These are phyloP conservation scores for Arabidopsis suecica DNA, from an alignment of 345 rosid genomes.

Conservation along the genomic window DNA sequence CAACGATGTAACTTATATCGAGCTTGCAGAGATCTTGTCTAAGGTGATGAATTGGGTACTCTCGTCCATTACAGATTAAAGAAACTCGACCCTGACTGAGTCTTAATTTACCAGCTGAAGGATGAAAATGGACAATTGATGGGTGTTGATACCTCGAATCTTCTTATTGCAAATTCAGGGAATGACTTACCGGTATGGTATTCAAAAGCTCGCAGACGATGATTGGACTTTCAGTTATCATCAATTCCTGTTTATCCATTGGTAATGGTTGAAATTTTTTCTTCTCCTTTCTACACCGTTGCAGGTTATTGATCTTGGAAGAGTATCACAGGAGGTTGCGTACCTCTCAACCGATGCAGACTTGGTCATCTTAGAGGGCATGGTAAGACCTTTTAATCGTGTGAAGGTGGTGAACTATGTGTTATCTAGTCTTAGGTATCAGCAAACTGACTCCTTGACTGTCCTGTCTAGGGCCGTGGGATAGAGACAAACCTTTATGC, in stretches of 20 bases:
- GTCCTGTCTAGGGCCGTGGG: slow-evolving; percentile 84
- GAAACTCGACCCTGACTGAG: slow-evolving; percentile 38
- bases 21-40: slow-evolving; percentile 78
- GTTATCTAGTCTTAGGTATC: slow-evolving; percentile 24
- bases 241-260: slow-evolving; percentile 1
- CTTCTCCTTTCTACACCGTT: slow-evolving; percentile 10
- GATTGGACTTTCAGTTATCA: neutral
- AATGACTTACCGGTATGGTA: slow-evolving; percentile 93
- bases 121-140: slow-evolving; percentile 77
- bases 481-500: slow-evolving; percentile 98
- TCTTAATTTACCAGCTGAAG: slow-evolving; percentile 66
- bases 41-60: slow-evolving; percentile 56
- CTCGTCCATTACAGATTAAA: neutral
- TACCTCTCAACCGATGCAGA: slow-evolving; percentile 87
- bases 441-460: slow-evolving; percentile 34
- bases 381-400: slow-evolving; percentile 59
- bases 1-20: slow-evolving; percentile 89
- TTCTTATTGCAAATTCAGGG: slow-evolving; percentile 90
- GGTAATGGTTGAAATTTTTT: neutral
- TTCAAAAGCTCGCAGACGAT: neutral
- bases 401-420: neutral
- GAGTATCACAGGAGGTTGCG: slow-evolving; percentile 88
- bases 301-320: slow-evolving; percentile 95
- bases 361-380: slow-evolving; percentile 95
- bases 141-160: slow-evolving; percentile 87